phyloP scores from a whole-genome alignment of 2,329 filamentous ascomycete species.

The Chlorencoelia australis region DNA sequence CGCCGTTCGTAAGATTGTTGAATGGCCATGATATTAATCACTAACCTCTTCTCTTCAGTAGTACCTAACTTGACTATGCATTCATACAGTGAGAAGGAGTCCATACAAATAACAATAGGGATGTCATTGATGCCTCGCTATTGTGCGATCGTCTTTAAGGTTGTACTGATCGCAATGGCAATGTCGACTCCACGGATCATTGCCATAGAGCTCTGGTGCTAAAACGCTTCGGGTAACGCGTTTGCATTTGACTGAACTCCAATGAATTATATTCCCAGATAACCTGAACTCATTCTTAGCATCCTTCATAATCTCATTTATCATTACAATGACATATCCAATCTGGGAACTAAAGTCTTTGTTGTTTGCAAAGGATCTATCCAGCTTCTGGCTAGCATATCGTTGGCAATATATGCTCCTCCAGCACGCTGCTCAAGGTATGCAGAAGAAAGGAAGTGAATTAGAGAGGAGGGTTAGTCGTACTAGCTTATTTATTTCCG shows the following conservation, averaged over 20 bases:
- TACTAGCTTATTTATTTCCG: too few species aligned
- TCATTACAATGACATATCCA: slow-evolving; percentile 13
- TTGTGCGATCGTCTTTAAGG: too few species aligned
- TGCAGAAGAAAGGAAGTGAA: too few species aligned
- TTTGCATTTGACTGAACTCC: slow-evolving; percentile 10
- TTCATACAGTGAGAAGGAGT: slow-evolving; percentile 3
- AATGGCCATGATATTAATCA: slow-evolving; percentile 6
- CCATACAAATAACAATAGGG: slow-evolving; percentile 6
- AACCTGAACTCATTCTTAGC: slow-evolving; percentile 7
- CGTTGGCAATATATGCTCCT: slow-evolving; percentile 1
- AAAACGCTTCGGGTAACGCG: slow-evolving; percentile 10
- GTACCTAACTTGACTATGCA: slow-evolving; percentile 8
- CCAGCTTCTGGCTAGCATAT: slow-evolving; percentile 6
- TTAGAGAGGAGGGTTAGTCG: too few species aligned
- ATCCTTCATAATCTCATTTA: slow-evolving; percentile 4
- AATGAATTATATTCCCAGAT: slow-evolving; percentile 12
- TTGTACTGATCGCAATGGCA: too few species aligned
- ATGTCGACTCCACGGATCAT: too few species aligned
- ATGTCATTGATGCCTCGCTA: too few species aligned
- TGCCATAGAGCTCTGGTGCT: too few species aligned
- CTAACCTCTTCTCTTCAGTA: slow-evolving; percentile 5
- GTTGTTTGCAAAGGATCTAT: slow-evolving; percentile 15
- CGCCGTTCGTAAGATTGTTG: slow-evolving; percentile 2
- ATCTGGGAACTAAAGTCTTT: slow-evolving; percentile 14
- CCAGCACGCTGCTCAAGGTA: background rate